Percentiles rank a stretch among this genome's conserved stretches.
These are phyloP conservation scores for Wickerhamiella slavikovae DNA, from an alignment of 805 yeast genomes.

Conservation along the genomic window DNA sequence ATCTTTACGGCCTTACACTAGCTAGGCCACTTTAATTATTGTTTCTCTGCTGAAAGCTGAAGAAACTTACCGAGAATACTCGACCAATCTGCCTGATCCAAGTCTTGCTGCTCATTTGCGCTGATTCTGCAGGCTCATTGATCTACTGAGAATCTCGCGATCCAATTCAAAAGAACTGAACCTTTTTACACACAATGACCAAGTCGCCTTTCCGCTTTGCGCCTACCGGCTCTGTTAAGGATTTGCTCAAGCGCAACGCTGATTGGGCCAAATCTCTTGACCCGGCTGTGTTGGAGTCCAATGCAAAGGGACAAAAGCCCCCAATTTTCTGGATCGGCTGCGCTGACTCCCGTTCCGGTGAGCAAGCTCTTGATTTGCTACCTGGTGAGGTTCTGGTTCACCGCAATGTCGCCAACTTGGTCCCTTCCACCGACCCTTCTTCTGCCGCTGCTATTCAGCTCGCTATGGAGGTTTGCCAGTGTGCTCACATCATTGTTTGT, in stretches of 20 bases:
- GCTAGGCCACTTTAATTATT: no score
- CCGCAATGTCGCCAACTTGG: constrained; percentile 72
- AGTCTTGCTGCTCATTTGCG: no score
- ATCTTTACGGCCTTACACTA: no score
- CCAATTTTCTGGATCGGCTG: constrained; percentile 91
- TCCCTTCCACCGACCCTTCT: constrained; percentile 44
- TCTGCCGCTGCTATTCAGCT: constrained; percentile 67
- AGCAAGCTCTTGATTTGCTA: constrained; percentile 47
- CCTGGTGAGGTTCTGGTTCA: constrained; percentile 88
- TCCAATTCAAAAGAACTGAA: no score
- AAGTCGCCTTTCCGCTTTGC: constrained; percentile 13
- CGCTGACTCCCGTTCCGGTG: constrained; percentile 80
- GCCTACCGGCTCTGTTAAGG: constrained; percentile 17
- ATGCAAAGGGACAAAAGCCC: constrained; percentile 75
- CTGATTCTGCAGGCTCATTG: no score
- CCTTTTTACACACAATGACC: no score
- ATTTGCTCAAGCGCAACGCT: constrained; percentile 21
- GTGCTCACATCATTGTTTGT: constrained; percentile 62
- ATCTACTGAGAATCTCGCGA: no score
- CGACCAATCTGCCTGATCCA: no score
- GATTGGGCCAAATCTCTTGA: constrained; percentile 28
- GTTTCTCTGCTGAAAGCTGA: no score
- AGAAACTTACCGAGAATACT: no score
- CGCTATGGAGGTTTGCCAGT: constrained; percentile 68
- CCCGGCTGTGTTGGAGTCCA: constrained; percentile 38